phyloP scores from a whole-genome alignment of 2,329 filamentous ascomycete genomes.

The Penicillium palitans region DNA sequence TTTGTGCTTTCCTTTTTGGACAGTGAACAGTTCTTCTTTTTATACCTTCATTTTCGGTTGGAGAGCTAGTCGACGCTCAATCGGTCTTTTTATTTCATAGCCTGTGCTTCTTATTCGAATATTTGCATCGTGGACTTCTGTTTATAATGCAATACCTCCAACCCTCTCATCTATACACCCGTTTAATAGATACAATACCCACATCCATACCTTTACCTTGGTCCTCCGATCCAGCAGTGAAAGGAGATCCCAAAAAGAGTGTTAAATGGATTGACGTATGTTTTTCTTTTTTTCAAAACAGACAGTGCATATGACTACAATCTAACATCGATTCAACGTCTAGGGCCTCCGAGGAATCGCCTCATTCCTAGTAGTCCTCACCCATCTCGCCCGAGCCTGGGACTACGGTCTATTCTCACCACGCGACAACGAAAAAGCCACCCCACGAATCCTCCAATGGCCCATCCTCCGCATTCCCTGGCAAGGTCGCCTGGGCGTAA shows the following conservation, averaged over 20 bases:
- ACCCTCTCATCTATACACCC: constrained; percentile 19
- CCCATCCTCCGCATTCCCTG: constrained; percentile 57
- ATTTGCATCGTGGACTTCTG: background rate
- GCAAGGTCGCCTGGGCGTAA: constrained; percentile 57
- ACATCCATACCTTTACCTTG: constrained; percentile 5
- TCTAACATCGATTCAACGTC: background rate
- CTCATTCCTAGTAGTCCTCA: constrained; percentile 55
- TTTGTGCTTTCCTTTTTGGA: background rate
- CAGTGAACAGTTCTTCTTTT: background rate
- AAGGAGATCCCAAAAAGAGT: constrained; percentile 38
- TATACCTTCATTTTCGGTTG: background rate
- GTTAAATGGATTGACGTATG: constrained; percentile 64
- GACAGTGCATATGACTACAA: background rate
- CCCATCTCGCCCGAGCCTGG: constrained; percentile 54
- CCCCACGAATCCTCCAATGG: constrained; percentile 51
- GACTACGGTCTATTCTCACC: constrained; percentile 55
- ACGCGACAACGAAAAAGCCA: constrained; percentile 43
- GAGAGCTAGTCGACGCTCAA: background rate
- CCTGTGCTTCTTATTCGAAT: background rate
- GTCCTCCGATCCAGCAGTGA: constrained; percentile 21
- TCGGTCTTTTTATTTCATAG: background rate
- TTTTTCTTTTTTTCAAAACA: constrained; percentile 24
- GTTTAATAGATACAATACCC: constrained; percentile 21
- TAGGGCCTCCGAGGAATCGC: constrained; percentile 56
- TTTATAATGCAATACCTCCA: constrained; percentile 6